phyloP scores from a whole-genome alignment of 148 eudicot genomes.

The Cornus suecica region DNA sequence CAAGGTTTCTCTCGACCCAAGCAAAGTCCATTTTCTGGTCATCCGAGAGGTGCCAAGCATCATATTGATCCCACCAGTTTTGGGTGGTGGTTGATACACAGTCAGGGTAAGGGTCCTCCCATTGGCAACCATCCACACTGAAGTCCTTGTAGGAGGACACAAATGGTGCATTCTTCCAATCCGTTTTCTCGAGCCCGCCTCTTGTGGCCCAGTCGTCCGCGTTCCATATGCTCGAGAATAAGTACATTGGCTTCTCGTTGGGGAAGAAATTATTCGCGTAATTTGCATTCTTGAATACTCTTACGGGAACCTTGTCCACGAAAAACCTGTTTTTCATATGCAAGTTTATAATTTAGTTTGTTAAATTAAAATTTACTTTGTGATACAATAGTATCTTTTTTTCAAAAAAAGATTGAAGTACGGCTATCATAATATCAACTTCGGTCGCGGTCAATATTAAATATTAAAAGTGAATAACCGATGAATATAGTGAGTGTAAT shows the following conservation, averaged over 20 bases:
- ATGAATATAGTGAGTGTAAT: no score
- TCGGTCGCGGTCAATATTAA: no score
- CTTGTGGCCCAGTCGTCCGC: constrained; percentile 97
- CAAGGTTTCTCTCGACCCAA: constrained; percentile 86
- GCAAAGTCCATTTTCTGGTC: constrained; percentile 66
- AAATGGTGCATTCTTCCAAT: constrained; percentile 86
- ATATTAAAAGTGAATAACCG: no score
- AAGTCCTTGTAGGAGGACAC: constrained; percentile 90
- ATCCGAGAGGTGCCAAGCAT: constrained; percentile 71
- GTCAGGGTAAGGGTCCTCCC: constrained; percentile 87
- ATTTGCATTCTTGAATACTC: constrained; percentile 82
- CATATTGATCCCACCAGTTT: constrained; percentile 92
- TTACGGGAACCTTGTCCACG: constrained; percentile 69
- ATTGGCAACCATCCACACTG: constrained; percentile 80
- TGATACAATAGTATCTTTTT: no score
- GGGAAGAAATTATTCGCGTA: constrained; percentile 87
- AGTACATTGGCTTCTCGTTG: constrained; percentile 83
- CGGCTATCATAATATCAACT: no score
- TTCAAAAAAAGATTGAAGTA: no score
- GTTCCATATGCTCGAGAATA: constrained; percentile 97
- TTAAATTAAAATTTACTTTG: no score
- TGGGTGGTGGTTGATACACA: constrained; percentile 84
- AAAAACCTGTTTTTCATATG: constrained; percentile 48
- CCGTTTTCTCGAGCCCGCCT: constrained; percentile 84
- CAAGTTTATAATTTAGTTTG: neutral